Evolutionary conservation across 768 basidiomycete species (phyloP).

Genomic region (Lactarius evosmus): DNA sequence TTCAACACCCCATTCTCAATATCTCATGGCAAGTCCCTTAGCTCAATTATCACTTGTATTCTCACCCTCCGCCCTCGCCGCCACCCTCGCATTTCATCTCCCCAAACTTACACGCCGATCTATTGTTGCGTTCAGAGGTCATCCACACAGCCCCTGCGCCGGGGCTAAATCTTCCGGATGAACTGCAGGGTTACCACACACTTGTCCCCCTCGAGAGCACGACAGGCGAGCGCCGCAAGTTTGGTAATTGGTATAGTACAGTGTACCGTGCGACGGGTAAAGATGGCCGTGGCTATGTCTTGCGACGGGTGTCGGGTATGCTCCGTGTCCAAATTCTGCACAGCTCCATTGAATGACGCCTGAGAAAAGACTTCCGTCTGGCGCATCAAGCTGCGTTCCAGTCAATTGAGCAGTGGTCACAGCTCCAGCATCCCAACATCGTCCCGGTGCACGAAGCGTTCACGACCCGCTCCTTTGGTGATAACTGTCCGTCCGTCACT

Average conservation of each 20-base stretch:
- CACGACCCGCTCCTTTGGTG: slow-evolving; percentile 88
- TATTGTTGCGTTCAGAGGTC: slow-evolving; percentile 50
- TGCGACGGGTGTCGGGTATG: slow-evolving; percentile 88
- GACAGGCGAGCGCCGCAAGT: slow-evolving; percentile 61
- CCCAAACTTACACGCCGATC: slow-evolving; percentile 63
- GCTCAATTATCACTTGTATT: slow-evolving; percentile 94
- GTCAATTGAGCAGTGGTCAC: slow-evolving; percentile 82
- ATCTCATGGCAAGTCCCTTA: slow-evolving; percentile 34
- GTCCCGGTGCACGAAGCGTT: slow-evolving; percentile 87
- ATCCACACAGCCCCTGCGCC: slow-evolving; percentile 37
- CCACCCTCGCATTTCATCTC: slow-evolving; percentile 75
- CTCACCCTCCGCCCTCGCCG: slow-evolving; percentile 59
- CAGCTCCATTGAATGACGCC: background rate
- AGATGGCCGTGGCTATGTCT: slow-evolving; percentile 74
- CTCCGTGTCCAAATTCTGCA: slow-evolving; percentile 17
- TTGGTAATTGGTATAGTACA: slow-evolving; percentile 78
- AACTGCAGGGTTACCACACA: slow-evolving; percentile 87
- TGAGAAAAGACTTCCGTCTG: slow-evolving; percentile 70
- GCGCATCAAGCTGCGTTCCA: slow-evolving; percentile 77
- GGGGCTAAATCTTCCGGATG: slow-evolving; percentile 70
- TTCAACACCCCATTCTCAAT: background rate
- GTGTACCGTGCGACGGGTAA: slow-evolving; percentile 79
- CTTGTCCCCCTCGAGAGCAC: slow-evolving; percentile 73
- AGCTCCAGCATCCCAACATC: slow-evolving; percentile 81
- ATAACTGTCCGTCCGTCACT: slow-evolving; percentile 65